Evolutionary conservation across 2,329 filamentous ascomycete species (phyloP), one percentile per base, ranked within the genome.

Genomic region (Colletotrichum sansevieriae): DNA sequence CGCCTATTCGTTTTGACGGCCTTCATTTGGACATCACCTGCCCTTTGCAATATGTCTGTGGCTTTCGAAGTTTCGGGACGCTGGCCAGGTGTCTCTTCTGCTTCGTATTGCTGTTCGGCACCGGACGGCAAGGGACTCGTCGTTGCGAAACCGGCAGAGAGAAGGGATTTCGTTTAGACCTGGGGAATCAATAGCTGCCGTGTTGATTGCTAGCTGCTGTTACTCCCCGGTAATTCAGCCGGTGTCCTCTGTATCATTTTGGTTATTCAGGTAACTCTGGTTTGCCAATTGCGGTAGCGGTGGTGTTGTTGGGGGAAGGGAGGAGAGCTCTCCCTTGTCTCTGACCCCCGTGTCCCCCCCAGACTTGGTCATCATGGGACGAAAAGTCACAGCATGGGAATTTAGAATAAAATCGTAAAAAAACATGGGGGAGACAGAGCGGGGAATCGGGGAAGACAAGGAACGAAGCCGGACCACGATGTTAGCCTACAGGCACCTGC

Each of bases 301-400:
- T 43, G 39, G 39, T 57, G 37, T 25, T 22, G 37, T 8, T 22
- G 33, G 54, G 52, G 33, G 35, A 20, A 13, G 29, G 6, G 8
- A 29, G 8, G 29, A 29, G 6, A 59, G 12, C 25, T 51, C 58
- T 61, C 46, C 58, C 46, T 52, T 61, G 58, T 52, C 58, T 57
- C 35, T 61, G 60, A 47, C 56, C 47, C 61, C 65, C 65, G 33
- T 63, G 49, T 22, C 46, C 47, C 47, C 37, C 6, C 7, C 54
- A 47, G 51, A 43, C 61, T 55, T 43, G 33, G n/a, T 25, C 55
- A 56, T 51, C 47, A 69, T 49, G 62, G 56, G 66, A 66, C 49
- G 66, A 65, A 61, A 55, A 65, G 62, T 65, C 37, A 25, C 65
- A 55, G 56, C 55, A 65, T 60, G 62, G 55, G 65, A 65, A 69